These are phyloP conservation scores for Tetrastigma voinierianum DNA, from an alignment of 164 flowering plant species.

Conservation along the genomic window DNA sequence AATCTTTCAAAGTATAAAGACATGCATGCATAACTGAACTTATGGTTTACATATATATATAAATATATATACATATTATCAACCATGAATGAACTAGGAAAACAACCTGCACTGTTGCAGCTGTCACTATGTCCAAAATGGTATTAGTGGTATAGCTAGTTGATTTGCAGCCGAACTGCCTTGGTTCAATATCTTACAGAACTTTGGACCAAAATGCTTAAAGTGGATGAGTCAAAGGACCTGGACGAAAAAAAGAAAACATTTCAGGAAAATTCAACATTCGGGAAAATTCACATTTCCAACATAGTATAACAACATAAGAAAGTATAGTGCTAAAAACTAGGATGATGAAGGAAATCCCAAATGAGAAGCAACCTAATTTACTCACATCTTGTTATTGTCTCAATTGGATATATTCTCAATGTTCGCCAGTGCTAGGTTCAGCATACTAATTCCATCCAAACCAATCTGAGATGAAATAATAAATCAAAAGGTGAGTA, in stretches of 20 bases:
- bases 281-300: neutral
- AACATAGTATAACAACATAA: neutral
- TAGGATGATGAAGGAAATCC: neutral
- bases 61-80: too few species aligned
- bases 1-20: too few species aligned
- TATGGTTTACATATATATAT: too few species aligned
- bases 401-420: slow-evolving; percentile 93
- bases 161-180: slow-evolving; percentile 89
- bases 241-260: slow-evolving; percentile 28
- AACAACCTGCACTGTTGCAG: slow-evolving; percentile 89
- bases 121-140: slow-evolving; percentile 84
- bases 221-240: slow-evolving; percentile 72
- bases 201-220: slow-evolving; percentile 89
- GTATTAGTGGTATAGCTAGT: slow-evolving; percentile 89
- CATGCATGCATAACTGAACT: too few species aligned
- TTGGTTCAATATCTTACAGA: slow-evolving; percentile 90
- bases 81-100: too few species aligned
- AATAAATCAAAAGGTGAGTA: neutral
- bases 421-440: slow-evolving; percentile 66
- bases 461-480: slow-evolving; percentile 65
- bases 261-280: too few species aligned
- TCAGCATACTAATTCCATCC: slow-evolving; percentile 98
- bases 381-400: slow-evolving; percentile 88
- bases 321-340: neutral
- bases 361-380: slow-evolving; percentile 20